A percentile compares a stretch with the other conserved stretches of the same genome.
phyloP scores from a whole-genome alignment of 1,284 basidiomycete genomes.

The Cutaneotrichosporon sp. region DNA sequence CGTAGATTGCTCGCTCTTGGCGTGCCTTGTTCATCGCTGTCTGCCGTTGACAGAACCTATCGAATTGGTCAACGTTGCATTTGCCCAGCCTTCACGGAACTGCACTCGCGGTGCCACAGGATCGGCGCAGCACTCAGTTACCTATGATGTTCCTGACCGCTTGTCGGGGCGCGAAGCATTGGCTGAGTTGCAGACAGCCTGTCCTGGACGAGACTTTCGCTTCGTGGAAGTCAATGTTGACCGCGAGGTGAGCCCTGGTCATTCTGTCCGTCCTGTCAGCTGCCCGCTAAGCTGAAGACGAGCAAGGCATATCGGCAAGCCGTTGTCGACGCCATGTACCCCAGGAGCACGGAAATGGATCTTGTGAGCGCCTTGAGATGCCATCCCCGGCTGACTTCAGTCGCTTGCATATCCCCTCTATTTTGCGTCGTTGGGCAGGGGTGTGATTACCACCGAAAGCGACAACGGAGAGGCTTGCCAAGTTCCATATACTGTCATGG shows the following conservation, averaged over 20 bases:
- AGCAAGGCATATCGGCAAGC: slow-evolving; percentile 56
- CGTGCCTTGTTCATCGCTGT: slow-evolving; percentile 72
- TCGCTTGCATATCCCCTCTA: slow-evolving; percentile 86
- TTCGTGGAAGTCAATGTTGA: slow-evolving; percentile 86
- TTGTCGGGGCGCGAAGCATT: slow-evolving; percentile 71
- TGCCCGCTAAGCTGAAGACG: slow-evolving; percentile 51
- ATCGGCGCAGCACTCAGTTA: too few species aligned
- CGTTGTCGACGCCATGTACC: slow-evolving; percentile 74
- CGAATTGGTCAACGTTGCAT: slow-evolving; percentile 91
- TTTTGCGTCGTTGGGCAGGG: slow-evolving; percentile 72
- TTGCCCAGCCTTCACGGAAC: slow-evolving; percentile 75
- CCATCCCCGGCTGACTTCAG: slow-evolving; percentile 51
- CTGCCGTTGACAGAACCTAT: slow-evolving; percentile 71
- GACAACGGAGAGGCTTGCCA: too few species aligned
- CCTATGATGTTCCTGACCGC: slow-evolving; percentile 74
- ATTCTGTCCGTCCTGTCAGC: not conserved
- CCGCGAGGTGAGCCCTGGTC: slow-evolving; percentile 59
- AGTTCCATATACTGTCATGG: slow-evolving; percentile 65
- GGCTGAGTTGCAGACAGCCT: slow-evolving; percentile 66
- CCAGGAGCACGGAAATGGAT: slow-evolving; percentile 84
- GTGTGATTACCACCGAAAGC: slow-evolving; percentile 7
- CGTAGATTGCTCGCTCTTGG: slow-evolving; percentile 82
- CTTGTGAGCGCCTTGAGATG: too few species aligned
- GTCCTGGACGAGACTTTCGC: slow-evolving; percentile 76
- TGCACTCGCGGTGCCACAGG: too few species aligned